Evolutionary conservation across 129 eudicot genomes (phyloP).

Genomic region (Flaveria robusta): DNA sequence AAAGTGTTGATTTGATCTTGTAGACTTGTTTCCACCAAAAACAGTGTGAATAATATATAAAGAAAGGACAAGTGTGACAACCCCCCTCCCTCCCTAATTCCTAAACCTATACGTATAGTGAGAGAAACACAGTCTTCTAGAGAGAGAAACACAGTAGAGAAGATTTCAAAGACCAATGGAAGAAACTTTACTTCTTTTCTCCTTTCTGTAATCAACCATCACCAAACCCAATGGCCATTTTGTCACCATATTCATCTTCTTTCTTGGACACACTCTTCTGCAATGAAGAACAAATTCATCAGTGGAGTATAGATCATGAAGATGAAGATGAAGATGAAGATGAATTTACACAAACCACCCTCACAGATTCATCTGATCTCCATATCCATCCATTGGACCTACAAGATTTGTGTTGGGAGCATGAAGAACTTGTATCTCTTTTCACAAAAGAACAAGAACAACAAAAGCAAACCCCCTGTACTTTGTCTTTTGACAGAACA

Average conservation of each 20-base stretch:
- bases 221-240: constrained; percentile 41
- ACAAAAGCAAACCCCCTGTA: constrained; percentile 1
- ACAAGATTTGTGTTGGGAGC: constrained; percentile 84
- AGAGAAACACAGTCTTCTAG: constrained; percentile 1
- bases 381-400: constrained; percentile 27
- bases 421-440: constrained; percentile 71
- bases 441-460: constrained; percentile 60
- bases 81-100: not conserved
- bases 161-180: constrained; percentile 37
- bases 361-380: constrained; percentile 16
- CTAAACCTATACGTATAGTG: constrained; percentile 29
- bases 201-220: constrained; percentile 43
- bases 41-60: not conserved
- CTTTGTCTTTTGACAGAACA: constrained; percentile 19
- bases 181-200: constrained; percentile 35
- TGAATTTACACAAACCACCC: constrained; percentile 33
- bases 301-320: constrained; percentile 43
- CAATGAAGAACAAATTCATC: constrained; percentile 56
- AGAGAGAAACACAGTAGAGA: not conserved
- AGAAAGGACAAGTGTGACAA: no score
- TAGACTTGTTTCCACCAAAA: not conserved
- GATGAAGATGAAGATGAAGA: constrained; percentile 23
- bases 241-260: constrained; percentile 45
- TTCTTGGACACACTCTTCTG: constrained; percentile 61
- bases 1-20: no score